phyloP scores from a whole-genome alignment of 1,284 basidiomycete genomes.

The Melampsora larici-populina region DNA sequence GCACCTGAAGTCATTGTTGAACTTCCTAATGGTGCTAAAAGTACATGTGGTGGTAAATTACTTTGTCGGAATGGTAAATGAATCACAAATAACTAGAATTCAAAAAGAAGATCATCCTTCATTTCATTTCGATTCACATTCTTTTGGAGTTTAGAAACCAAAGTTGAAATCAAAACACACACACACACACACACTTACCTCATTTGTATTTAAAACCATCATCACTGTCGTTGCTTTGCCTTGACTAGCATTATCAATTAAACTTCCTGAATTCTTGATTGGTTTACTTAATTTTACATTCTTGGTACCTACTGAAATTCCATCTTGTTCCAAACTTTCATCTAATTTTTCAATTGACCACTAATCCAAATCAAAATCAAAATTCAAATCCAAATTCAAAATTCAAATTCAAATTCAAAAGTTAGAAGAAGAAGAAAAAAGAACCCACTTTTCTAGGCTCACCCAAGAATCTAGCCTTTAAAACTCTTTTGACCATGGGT shows the following conservation, averaged over 20 bases:
- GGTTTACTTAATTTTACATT: neutral
- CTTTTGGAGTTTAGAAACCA: too few relatives aligned
- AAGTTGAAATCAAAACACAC: too few relatives aligned
- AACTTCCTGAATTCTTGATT: neutral
- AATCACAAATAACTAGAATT: constrained; percentile 15
- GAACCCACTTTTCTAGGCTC: neutral
- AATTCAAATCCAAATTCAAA: too few relatives aligned
- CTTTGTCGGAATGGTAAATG: constrained; percentile 12
- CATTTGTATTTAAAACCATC: constrained; percentile 14
- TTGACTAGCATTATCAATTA: neutral
- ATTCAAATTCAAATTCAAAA: too few relatives aligned
- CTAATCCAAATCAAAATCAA: too few relatives aligned
- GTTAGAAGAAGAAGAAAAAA: neutral
- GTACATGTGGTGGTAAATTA: constrained; percentile 15
- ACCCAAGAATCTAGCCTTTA: neutral
- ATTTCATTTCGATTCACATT: too few relatives aligned
- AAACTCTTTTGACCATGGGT: neutral
- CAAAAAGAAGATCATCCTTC: too few relatives aligned
- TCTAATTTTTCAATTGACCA: too few relatives aligned
- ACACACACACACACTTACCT: too few relatives aligned
- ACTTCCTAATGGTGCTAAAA: constrained; percentile 7
- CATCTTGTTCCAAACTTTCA: too few relatives aligned
- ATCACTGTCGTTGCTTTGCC: constrained; percentile 12
- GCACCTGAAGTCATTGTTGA: neutral
- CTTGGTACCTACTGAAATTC: too few relatives aligned